phyloP scores from a whole-genome alignment of 2,329 filamentous ascomycete species.

The Metarhizium humberi region DNA sequence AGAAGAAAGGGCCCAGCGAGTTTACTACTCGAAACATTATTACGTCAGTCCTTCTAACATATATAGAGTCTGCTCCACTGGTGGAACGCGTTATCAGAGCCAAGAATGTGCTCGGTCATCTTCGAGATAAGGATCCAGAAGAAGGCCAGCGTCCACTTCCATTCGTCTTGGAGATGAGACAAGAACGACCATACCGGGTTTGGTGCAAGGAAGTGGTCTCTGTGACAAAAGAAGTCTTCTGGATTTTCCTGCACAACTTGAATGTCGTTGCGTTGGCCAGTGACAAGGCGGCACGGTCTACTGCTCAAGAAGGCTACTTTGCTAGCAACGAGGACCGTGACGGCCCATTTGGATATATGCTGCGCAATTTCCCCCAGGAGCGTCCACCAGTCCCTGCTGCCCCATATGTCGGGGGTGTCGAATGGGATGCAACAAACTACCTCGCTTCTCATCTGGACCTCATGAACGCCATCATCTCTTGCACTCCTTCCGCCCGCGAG shows the following conservation, averaged over 20 bases:
- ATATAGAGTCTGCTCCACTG: slow-evolving; percentile 60
- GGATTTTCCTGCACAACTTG: slow-evolving; percentile 94
- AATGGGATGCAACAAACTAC: slow-evolving; percentile 98
- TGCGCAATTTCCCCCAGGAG: slow-evolving; percentile 71
- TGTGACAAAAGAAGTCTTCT: slow-evolving; percentile 97
- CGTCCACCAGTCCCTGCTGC: slow-evolving; percentile 87
- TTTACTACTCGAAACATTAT: slow-evolving; percentile 90
- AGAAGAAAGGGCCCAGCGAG: slow-evolving; percentile 94
- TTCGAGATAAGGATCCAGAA: slow-evolving; percentile 68
- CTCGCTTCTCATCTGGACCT: slow-evolving; percentile 87
- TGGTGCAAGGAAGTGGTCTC: slow-evolving; percentile 91
- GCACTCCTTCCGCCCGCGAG: slow-evolving; percentile 56
- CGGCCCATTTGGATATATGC: slow-evolving; percentile 51
- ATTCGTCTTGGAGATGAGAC: slow-evolving; percentile 85
- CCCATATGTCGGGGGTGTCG: slow-evolving; percentile 91
- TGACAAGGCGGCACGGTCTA: slow-evolving; percentile 22
- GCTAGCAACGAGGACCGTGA: slow-evolving; percentile 12
- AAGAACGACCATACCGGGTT: slow-evolving; percentile 77
- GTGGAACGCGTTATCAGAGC: slow-evolving; percentile 60
- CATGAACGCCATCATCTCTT: slow-evolving; percentile 81
- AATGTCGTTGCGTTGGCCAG: slow-evolving; percentile 69
- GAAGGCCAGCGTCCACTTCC: slow-evolving; percentile 69
- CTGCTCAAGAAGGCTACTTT: neutral
- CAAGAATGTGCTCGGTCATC: slow-evolving; percentile 63
- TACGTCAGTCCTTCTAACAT: slow-evolving; percentile 80